These are phyloP conservation scores for Aspergillus ibericus DNA, from an alignment of 2,329 filamentous ascomycete genomes.

Conservation along the genomic window DNA sequence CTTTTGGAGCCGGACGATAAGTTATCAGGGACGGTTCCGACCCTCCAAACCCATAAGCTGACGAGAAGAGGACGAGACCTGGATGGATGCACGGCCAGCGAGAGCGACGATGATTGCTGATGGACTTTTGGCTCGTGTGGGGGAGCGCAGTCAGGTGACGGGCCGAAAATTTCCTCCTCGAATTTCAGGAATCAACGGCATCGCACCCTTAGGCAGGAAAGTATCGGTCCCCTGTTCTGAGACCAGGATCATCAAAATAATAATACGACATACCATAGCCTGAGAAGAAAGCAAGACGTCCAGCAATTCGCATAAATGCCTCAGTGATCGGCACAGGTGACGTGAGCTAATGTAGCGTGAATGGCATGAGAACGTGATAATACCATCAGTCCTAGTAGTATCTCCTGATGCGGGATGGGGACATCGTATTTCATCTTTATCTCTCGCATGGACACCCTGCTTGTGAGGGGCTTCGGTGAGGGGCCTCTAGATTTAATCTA, in stretches of 20 bases:
- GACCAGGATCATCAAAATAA: not conserved
- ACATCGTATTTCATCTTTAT: not conserved
- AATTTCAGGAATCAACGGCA: slow-evolving; percentile 4
- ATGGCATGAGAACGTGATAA: not conserved
- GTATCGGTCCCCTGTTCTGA: not conserved
- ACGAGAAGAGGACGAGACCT: slow-evolving; percentile 8
- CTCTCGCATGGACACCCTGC: not conserved
- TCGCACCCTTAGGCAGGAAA: slow-evolving; percentile 1
- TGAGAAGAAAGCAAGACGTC: not conserved
- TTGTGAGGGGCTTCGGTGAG: not conserved
- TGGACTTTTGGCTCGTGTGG: slow-evolving; percentile 10
- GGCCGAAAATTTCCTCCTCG: slow-evolving; percentile 22
- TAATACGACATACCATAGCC: not conserved
- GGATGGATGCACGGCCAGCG: slow-evolving; percentile 4
- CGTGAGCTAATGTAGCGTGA: not conserved
- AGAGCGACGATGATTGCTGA: slow-evolving; percentile 9
- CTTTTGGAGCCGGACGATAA: slow-evolving; percentile 8
- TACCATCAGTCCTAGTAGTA: not conserved
- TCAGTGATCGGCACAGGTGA: not conserved
- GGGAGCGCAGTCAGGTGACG: slow-evolving; percentile 32
- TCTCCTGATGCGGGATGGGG: not conserved
- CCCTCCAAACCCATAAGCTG: slow-evolving; percentile 12
- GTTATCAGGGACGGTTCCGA: slow-evolving; percentile 9
- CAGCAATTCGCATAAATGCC: not conserved
- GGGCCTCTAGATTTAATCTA: not conserved